Conservation (phyloP, 495 filamentous ascomycete species). For the Penicillium canariense region DNA sequence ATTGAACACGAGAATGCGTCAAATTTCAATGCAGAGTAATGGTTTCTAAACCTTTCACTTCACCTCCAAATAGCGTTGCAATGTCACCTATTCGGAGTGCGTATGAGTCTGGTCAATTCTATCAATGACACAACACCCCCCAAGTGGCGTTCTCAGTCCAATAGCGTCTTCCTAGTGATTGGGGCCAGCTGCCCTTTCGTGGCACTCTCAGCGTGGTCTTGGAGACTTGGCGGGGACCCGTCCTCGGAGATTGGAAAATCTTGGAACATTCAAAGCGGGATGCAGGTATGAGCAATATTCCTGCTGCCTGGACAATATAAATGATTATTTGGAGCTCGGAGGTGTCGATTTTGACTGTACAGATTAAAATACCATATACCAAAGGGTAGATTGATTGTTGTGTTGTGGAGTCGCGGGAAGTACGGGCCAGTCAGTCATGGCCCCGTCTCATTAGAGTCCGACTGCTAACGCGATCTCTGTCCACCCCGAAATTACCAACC, state of each 20-base stretch:
- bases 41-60: too few relatives aligned
- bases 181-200: not conserved
- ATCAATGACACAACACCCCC: not conserved
- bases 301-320: not conserved
- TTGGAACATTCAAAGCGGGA: too few relatives aligned
- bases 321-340: not conserved
- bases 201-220: not conserved
- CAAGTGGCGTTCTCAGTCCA: not conserved
- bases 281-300: too few relatives aligned
- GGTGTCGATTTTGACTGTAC: not conserved
- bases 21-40: too few relatives aligned
- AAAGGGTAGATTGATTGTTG: not conserved
- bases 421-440: not conserved
- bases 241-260: not conserved
- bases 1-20: too few relatives aligned
- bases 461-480: not conserved
- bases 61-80: too few relatives aligned
- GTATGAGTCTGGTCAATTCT: too few relatives aligned
- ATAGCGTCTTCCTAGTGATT: not conserved
- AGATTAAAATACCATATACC: too few relatives aligned
- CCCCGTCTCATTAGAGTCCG: not conserved
- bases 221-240: not conserved
- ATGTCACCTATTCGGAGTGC: too few relatives aligned
- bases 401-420: not conserved
- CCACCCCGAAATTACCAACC: not conserved